A percentile compares a stretch with the other conserved stretches of the same genome.
These are phyloP conservation scores for Penstemon davidsonii DNA, from an alignment of 257 asterid species.

Conservation along the genomic window DNA sequence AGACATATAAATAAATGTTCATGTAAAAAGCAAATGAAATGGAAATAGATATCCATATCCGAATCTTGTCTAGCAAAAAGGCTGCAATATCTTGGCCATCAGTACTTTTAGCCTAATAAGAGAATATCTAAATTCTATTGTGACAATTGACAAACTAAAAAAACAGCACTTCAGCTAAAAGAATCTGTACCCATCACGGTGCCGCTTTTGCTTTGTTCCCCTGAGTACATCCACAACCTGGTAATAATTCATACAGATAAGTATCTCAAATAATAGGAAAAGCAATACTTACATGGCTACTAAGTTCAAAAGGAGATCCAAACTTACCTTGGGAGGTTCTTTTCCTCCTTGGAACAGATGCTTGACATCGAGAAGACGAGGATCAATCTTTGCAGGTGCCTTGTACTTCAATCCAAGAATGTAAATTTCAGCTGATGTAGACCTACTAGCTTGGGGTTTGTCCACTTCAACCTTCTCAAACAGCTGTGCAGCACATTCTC, in stretches of 20 bases:
- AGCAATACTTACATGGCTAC: background rate
- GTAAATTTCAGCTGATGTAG: conserved; percentile 91
- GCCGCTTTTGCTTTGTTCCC: conserved; percentile 73
- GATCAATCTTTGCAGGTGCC: conserved; percentile 97
- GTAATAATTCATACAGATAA: conserved; percentile 13
- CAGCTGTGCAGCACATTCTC: conserved; percentile 47
- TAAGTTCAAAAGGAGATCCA: background rate
- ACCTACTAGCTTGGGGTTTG: conserved; percentile 86
- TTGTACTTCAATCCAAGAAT: conserved; percentile 71
- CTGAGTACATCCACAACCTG: conserved; percentile 86
- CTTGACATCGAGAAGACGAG: conserved; percentile 86
- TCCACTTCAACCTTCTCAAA: conserved; percentile 98
- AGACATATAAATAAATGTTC: too few relatives aligned
- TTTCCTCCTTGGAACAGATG: conserved; percentile 83
- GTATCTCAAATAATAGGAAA: conserved; percentile 21
- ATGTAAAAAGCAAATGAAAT: too few relatives aligned
- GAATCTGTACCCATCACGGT: conserved; percentile 75
- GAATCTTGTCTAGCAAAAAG: too few relatives aligned
- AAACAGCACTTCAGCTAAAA: conserved; percentile 12
- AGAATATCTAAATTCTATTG: too few relatives aligned
- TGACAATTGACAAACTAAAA: background rate
- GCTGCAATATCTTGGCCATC: too few relatives aligned
- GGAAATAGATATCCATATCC: too few relatives aligned
- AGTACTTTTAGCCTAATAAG: too few relatives aligned
- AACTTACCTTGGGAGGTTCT: conserved; percentile 77